Conservation (phyloP, 768 basidiomycete species). For the Boletus reticuloceps region DNA sequence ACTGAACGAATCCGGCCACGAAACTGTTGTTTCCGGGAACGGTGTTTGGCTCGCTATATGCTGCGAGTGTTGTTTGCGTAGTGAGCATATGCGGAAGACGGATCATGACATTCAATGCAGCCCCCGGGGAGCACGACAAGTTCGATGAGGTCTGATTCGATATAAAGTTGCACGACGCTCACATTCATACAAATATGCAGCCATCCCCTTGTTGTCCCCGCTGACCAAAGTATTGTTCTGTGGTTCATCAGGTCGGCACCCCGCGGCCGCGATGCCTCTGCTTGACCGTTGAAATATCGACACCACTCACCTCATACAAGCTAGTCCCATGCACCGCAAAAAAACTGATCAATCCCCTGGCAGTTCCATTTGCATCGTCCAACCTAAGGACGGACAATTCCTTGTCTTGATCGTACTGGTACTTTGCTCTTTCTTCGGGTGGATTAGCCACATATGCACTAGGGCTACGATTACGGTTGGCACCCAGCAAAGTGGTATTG, state of each 20-base stretch:
- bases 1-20: constrained; percentile 73
- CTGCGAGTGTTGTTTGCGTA: constrained; percentile 29
- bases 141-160: not conserved
- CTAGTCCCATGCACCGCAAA: constrained; percentile 81
- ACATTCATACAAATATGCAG: constrained; percentile 77
- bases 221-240: constrained; percentile 84
- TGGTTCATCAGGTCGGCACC: not conserved
- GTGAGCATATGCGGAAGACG: too few relatives aligned
- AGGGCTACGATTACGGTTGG: constrained; percentile 73
- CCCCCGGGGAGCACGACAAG: not conserved
- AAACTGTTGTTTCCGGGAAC: constrained; percentile 71
- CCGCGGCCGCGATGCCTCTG: not conserved
- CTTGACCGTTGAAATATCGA: not conserved
- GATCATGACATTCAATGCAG: too few relatives aligned
- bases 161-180: constrained; percentile 11
- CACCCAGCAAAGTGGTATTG: constrained; percentile 65
- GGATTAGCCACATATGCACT: constrained; percentile 78
- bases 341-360: constrained; percentile 69
- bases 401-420: constrained; percentile 73
- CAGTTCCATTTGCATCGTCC: constrained; percentile 53
- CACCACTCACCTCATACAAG: constrained; percentile 57
- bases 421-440: constrained; percentile 60
- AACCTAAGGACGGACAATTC: constrained; percentile 67
- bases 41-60: constrained; percentile 57
- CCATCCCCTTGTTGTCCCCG: constrained; percentile 85